Evolutionary conservation across 352 stramenopile genomes (phyloP).

Genomic region (Pythium chondricola): DNA sequence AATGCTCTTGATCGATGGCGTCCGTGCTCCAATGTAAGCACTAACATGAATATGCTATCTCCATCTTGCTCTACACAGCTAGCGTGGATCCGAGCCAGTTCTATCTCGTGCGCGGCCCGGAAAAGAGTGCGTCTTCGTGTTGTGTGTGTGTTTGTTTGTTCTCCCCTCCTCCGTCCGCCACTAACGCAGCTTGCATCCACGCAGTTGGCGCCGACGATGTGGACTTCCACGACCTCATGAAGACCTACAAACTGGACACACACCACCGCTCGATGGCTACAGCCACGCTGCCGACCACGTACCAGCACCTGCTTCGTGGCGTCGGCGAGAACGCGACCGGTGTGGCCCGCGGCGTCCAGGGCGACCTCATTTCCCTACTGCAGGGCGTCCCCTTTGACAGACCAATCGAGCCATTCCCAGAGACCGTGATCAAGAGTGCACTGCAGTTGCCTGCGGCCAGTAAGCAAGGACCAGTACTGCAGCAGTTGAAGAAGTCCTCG

Average conservation of each 20-base stretch:
- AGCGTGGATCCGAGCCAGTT: constrained; percentile 34
- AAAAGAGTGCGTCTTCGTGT: constrained; percentile 68
- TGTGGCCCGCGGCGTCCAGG: constrained; percentile 28
- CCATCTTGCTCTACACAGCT: constrained; percentile 7
- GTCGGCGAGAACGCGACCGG: constrained; percentile 40
- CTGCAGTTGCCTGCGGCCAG: constrained; percentile 56
- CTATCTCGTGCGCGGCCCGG: constrained; percentile 48
- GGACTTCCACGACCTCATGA: constrained; percentile 54
- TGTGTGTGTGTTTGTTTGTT: neutral
- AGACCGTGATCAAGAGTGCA: constrained; percentile 64
- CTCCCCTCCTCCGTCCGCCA: neutral
- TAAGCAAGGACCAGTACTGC: constrained; percentile 49
- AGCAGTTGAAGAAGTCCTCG: constrained; percentile 29
- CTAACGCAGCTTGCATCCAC: no score
- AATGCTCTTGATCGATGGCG: no score
- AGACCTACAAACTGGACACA: constrained; percentile 58
- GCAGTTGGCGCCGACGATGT: constrained; percentile 60
- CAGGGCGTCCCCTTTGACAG: constrained; percentile 74
- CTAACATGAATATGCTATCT: no score
- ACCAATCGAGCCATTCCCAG: constrained; percentile 65
- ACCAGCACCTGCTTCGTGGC: constrained; percentile 66
- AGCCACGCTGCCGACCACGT: constrained; percentile 51
- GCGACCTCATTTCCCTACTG: constrained; percentile 51
- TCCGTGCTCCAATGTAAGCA: no score
- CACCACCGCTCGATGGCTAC: constrained; percentile 56